Base-by-base conservation (phyloP, 306 rosid genomes). In the Echinosophora koreensis region DNA sequence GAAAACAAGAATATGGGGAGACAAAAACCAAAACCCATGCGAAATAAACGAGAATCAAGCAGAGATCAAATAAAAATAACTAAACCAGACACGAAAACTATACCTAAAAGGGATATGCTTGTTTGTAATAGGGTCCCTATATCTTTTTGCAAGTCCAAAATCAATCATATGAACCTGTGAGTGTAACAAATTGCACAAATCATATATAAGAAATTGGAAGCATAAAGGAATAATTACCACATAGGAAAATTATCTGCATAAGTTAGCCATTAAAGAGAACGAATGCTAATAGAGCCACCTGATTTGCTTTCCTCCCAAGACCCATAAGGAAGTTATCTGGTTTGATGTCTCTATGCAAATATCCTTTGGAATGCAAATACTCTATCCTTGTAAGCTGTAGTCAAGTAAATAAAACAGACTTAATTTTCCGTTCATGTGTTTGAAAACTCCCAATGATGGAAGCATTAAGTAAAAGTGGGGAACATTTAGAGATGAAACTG, bases 251-350 rank as follows among this genome's bases (percentile, higher is more conserved):
- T 41, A 61, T 42, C 28, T 8, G 14, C 39, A 51, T 4, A 72
- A 71, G 50, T 39, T 17, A 65, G 18, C 22, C 16, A 62, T 12
- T 41, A 17, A 66, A 42, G 60, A 66, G 39, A 73, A 71, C 28
- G 30, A 66, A 67, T 9, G 30, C 32, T 13, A 57, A 74, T 71
- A 47, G 64, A 41, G 74, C 34, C 68, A 95, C 98, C 96, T 89
- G 92, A 80, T 84, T 95, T 71, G 97, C 93, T 86, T 92, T 95
- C 81, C 91, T 93, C 51, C 97, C 97, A 67, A 95, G 96, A 61
- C 98, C 97, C 97, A 92, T 92, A 55, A 95, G 97, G 81, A 92
- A 92, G 84, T 95, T 92, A 88, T 95, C 98, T 1, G 97, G 97
- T 77, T 95, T 95, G 66, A 95, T 90, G 67, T 95, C 98, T 88